A percentile compares a stretch with the other conserved stretches of the same genome.
Evolutionary conservation across 192 early-diverging fungal species (phyloP).

Genomic region (Dissophora globulifera): DNA sequence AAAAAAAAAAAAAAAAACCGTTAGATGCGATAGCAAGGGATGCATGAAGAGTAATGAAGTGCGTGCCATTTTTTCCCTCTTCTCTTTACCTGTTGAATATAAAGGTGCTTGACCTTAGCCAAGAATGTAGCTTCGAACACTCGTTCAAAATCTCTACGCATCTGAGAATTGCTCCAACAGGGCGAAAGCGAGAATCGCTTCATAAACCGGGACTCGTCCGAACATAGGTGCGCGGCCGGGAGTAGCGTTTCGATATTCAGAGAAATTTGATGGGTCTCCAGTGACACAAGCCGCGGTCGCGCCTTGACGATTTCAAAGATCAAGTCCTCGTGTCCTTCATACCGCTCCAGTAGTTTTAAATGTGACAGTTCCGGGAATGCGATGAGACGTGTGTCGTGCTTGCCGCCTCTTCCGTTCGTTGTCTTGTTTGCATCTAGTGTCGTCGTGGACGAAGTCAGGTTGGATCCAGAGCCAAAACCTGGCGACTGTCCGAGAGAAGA

Average conservation of each 20-base stretch:
- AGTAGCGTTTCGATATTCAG: conserved; percentile 20
- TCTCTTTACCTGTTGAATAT: conserved; percentile 36
- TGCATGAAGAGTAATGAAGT: not conserved
- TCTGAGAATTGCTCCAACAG: conserved; percentile 1
- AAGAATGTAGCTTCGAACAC: conserved; percentile 15
- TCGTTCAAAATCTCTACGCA: conserved; percentile 4
- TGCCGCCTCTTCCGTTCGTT: too few relatives aligned
- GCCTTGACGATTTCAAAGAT: conserved; percentile 16
- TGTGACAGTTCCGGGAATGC: conserved; percentile 15
- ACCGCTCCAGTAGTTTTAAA: conserved; percentile 17
- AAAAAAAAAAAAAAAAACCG: too few relatives aligned
- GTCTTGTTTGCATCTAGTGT: too few relatives aligned
- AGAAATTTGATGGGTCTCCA: conserved; percentile 20
- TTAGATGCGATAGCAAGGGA: too few relatives aligned
- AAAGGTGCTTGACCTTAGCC: conserved; percentile 14
- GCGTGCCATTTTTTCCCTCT: too few relatives aligned
- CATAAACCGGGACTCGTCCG: conserved; percentile 3
- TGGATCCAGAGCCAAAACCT: too few relatives aligned
- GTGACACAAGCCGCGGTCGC: conserved; percentile 2
- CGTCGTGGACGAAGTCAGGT: too few relatives aligned
- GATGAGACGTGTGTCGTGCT: conserved; percentile 4
- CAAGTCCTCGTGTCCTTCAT: conserved; percentile 20
- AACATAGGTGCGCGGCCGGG: conserved; percentile 1
- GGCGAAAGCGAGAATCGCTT: conserved; percentile 8
- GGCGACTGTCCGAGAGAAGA: too few relatives aligned